Evolutionary conservation across 306 rosid genomes (phyloP).

Genomic region (Argentina anserina): DNA sequence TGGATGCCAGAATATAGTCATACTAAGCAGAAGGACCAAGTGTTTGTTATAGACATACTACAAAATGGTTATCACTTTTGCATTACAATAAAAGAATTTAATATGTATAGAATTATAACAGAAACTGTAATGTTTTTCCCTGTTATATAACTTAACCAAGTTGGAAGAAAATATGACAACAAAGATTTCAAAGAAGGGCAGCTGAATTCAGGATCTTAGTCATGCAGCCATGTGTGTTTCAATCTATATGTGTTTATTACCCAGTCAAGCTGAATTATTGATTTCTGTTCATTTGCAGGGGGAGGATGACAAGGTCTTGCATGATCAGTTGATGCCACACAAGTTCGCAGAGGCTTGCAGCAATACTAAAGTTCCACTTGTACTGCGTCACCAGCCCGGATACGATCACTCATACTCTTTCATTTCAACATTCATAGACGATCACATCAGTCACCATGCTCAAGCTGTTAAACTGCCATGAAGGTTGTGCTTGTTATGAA

Average conservation of each 20-base stretch:
- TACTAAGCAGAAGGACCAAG: neutral
- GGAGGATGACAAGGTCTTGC: slow-evolving; percentile 72
- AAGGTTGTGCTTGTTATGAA: slow-evolving; percentile 21
- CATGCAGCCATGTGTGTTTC: neutral
- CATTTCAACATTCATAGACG: slow-evolving; percentile 82
- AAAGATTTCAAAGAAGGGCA: neutral
- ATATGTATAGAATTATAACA: neutral
- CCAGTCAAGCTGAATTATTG: neutral
- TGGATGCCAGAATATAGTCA: neutral
- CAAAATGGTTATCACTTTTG: neutral
- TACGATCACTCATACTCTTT: slow-evolving; percentile 85
- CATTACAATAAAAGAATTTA: neutral
- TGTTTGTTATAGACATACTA: neutral
- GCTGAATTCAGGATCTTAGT: neutral
- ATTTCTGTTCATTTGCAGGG: slow-evolving; percentile 53
- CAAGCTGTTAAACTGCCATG: slow-evolving; percentile 70
- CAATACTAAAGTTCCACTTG: slow-evolving; percentile 58
- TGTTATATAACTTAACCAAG: neutral
- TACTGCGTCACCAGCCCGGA: slow-evolving; percentile 67
- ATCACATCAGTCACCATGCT: slow-evolving; percentile 88
- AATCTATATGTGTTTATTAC: neutral
- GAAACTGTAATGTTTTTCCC: neutral
- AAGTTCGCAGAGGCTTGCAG: slow-evolving; percentile 83
- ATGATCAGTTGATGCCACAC: slow-evolving; percentile 64
- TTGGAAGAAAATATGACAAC: neutral